These are phyloP conservation scores for Penicillium sp. DNA, from an alignment of 2,329 filamentous ascomycete genomes.

Conservation along the genomic window DNA sequence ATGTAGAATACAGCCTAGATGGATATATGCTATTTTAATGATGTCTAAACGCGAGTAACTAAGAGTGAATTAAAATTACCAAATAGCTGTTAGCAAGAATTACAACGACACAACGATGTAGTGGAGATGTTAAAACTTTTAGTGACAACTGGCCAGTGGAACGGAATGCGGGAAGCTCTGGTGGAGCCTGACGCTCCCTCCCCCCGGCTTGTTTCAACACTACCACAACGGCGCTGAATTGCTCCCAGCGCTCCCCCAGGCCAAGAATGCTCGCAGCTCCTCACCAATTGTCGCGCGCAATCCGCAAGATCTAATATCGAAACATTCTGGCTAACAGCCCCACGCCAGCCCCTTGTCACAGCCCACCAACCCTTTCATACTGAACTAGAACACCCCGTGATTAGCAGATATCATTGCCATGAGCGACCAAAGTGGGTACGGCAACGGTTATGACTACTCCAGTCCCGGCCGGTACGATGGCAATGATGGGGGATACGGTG, in stretches of 20 bases:
- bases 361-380: slow-evolving; percentile 8
- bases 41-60: not conserved
- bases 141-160: slow-evolving; percentile 10
- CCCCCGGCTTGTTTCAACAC: slow-evolving; percentile 9
- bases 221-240: slow-evolving; percentile 2
- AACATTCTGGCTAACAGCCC: slow-evolving; percentile 7
- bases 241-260: not conserved
- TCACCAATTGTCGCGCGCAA: slow-evolving; percentile 18
- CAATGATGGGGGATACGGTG: slow-evolving; percentile 33
- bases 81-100: not conserved
- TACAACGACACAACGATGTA: not conserved
- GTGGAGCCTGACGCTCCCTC: slow-evolving; percentile 19
- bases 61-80: not conserved
- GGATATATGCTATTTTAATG: not conserved
- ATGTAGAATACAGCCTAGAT: not conserved
- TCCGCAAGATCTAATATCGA: slow-evolving; percentile 14
- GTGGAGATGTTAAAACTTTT: not conserved
- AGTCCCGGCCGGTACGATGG: slow-evolving; percentile 36
- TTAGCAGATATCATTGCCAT: slow-evolving; percentile 25
- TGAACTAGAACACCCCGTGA: slow-evolving; percentile 7
- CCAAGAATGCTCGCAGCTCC: slow-evolving; percentile 27
- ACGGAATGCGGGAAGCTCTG: slow-evolving; percentile 24
- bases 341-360: slow-evolving; percentile 18
- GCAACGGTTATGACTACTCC: slow-evolving; percentile 40
- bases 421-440: slow-evolving; percentile 37